These are phyloP conservation scores for Sporothrix schenckii DNA, from an alignment of 2,329 filamentous ascomycete genomes.

Conservation along the genomic window DNA sequence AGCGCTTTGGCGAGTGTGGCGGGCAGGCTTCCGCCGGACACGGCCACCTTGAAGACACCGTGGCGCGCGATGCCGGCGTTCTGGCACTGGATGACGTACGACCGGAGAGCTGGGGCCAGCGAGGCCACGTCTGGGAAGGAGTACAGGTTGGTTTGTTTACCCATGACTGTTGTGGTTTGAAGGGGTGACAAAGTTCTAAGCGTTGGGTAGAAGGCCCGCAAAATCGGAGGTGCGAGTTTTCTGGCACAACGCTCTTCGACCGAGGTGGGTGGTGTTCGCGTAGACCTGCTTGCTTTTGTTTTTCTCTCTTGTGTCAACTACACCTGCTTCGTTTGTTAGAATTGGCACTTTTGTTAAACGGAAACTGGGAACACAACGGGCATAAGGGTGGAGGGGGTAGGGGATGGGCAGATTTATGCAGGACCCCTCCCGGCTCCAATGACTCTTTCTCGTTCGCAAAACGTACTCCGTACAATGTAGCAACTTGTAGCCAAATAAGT, in stretches of 20 bases:
- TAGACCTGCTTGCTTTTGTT: background rate
- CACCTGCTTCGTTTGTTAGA: background rate
- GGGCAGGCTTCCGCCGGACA: conserved; percentile 92
- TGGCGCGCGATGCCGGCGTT: conserved; percentile 79
- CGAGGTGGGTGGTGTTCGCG: background rate
- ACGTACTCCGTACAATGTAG: conserved; percentile 23
- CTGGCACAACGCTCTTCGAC: background rate
- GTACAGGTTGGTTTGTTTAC: conserved; percentile 72
- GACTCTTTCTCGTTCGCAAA: conserved; percentile 12
- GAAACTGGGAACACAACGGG: background rate
- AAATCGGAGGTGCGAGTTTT: conserved; percentile 3
- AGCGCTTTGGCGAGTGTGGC: conserved; percentile 84
- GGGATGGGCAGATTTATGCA: background rate
- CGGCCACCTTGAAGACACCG: conserved; percentile 82
- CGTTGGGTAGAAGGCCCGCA: background rate
- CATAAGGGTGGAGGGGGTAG: background rate
- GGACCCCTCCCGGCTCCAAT: conserved; percentile 7
- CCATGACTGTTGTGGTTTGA: conserved; percentile 45
- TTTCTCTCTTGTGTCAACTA: background rate
- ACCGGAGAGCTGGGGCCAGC: conserved; percentile 76
- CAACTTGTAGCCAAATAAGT: conserved; percentile 3
- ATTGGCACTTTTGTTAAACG: background rate
- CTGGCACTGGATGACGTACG: conserved; percentile 82
- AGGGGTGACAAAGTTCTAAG: background rate
- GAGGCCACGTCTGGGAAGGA: conserved; percentile 70